These are phyloP conservation scores for Colletotrichum somersetense DNA, from an alignment of 2,329 filamentous ascomycete genomes.

Conservation along the genomic window DNA sequence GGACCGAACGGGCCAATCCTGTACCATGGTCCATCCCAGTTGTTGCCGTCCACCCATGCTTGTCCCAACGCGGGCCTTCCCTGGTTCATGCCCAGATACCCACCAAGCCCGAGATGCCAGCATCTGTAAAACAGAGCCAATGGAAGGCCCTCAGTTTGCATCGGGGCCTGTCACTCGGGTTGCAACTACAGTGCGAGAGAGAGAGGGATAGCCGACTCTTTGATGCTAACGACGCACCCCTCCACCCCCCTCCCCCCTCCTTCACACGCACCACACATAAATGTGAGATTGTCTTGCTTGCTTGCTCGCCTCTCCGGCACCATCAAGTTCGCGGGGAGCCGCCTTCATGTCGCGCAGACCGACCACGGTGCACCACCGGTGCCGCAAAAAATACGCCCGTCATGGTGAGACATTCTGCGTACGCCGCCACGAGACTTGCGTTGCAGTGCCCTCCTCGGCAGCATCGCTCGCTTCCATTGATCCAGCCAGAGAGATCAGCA, in stretches of 20 bases:
- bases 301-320: constrained; percentile 10
- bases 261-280: too few species aligned
- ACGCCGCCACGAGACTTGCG: constrained; percentile 12
- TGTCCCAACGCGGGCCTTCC: constrained; percentile 6
- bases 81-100: constrained; percentile 30
- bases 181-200: constrained; percentile 32
- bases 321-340: neutral
- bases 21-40: constrained; percentile 19
- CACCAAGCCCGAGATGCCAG: constrained; percentile 22
- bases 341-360: neutral
- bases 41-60: constrained; percentile 19
- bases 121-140: constrained; percentile 28
- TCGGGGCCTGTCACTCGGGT: constrained; percentile 34
- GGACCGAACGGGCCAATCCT: constrained; percentile 24
- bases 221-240: neutral
- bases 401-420: constrained; percentile 35
- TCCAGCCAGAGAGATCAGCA: neutral
- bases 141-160: neutral
- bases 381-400: constrained; percentile 23
- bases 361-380: constrained; percentile 11
- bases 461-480: constrained; percentile 11
- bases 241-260: too few species aligned
- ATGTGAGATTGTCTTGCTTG: constrained; percentile 14
- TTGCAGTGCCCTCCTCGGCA: neutral
- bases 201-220: constrained; percentile 11